Evolutionary conservation across 2,329 filamentous ascomycete species (phyloP).

Genomic region (Fusarium denticulatum): DNA sequence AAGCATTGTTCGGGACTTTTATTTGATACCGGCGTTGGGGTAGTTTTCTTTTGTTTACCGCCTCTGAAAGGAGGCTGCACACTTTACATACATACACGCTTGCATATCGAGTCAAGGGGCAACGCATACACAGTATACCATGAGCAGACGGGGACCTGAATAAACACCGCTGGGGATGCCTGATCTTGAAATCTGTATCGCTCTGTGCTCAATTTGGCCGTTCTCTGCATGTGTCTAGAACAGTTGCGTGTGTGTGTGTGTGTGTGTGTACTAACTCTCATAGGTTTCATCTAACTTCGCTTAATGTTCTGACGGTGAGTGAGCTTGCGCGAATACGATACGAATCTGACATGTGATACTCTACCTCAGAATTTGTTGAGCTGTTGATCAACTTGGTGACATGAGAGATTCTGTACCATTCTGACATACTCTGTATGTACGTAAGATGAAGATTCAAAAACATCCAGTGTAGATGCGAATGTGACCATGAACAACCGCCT

Average conservation of each 20-base stretch:
- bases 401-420: not conserved
- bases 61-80: slow-evolving; percentile 11
- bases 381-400: not conserved
- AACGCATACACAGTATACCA: slow-evolving; percentile 32
- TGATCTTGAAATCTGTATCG: not conserved
- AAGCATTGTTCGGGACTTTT: slow-evolving; percentile 19
- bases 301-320: slow-evolving; percentile 10
- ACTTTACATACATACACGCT: slow-evolving; percentile 26
- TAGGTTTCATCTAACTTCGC: not conserved
- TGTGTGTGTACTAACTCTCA: not conserved
- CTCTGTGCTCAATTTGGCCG: not conserved
- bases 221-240: not conserved
- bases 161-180: slow-evolving; percentile 13
- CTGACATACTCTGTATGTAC: not conserved
- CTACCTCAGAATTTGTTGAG: not conserved
- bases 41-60: slow-evolving; percentile 19
- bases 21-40: slow-evolving; percentile 35
- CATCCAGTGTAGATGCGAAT: slow-evolving; percentile 1
- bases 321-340: slow-evolving; percentile 16
- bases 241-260: not conserved
- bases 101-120: slow-evolving; percentile 15
- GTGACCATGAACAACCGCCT: slow-evolving; percentile 8
- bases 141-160: slow-evolving; percentile 25
- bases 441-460: not conserved
- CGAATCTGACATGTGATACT: slow-evolving; percentile 16